Evolutionary conservation across 345 rosid species (phyloP), one percentile per base, ranked within the genome.

Genomic region (Camelina sativa): DNA sequence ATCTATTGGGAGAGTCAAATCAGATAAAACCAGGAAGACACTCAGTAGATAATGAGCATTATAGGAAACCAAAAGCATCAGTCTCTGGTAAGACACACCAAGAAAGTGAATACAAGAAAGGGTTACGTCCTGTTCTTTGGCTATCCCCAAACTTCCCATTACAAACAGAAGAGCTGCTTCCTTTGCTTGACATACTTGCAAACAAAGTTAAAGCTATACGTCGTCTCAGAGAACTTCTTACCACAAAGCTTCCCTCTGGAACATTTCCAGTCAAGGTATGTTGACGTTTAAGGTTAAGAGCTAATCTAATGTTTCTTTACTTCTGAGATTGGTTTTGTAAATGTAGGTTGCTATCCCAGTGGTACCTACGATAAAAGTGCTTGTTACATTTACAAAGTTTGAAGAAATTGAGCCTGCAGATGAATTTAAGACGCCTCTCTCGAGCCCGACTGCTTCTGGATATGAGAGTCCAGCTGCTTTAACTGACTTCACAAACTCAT

Each of bases 141-240:
- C 91, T 95, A 70, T 90, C 97, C 54, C 85, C 93, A 4, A 80
- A 78, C 80, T 95, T 95, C 52, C 96, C 99, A 1, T 77, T 95
- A 63, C 91, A 89, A 81, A 95, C 96, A 1, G 98, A 92, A 75
- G 99, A 95, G 81, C 86, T 95, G 46, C 86, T 95, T 79, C 99
- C 99, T 10, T 77, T 95, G 85, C 98, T 95, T 30, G 99, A 92
- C 82, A 95, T 95, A 83, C 92, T 95, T 17, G 99, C 99, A 28
- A 95, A 86, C 85, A 95, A 95, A 81, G 99, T 95, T 58, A 95
- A 95, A 76, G 99, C 98, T 3, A 90, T 95, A 62, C 98, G 98
- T 63, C 97, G 99, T 11, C 84, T 95, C 32, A 87, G 99, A 76
- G 99, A 95, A 72, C 83, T 95, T 73, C 91, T 95, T 30, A 92